phyloP scores from a whole-genome alignment of 1,284 basidiomycete genomes.

The Coniophora puteana region DNA sequence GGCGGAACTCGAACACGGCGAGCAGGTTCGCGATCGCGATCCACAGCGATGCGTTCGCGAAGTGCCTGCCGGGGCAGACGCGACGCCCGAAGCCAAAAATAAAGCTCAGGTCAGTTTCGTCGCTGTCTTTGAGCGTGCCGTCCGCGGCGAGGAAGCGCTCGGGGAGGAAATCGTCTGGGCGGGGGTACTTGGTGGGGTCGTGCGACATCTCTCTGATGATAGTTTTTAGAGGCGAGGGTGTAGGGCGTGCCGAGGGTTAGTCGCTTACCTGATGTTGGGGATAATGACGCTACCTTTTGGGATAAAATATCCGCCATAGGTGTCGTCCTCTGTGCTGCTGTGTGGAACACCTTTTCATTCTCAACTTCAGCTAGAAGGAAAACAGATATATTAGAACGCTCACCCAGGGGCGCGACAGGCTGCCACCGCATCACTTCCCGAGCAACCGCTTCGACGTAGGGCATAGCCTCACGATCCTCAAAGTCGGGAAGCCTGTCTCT shows the following conservation, averaged over 20 bases:
- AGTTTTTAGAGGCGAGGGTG: background rate
- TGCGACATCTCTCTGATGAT: background rate
- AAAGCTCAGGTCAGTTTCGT: conserved; percentile 7
- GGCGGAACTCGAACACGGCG: conserved; percentile 26
- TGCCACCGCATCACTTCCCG: conserved; percentile 29
- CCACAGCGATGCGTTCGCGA: conserved; percentile 28
- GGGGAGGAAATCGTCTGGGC: background rate
- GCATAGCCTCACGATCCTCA: conserved; percentile 21
- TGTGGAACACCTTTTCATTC: background rate
- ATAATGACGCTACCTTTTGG: background rate
- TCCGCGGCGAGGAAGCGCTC: conserved; percentile 1
- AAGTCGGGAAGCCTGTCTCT: conserved; percentile 25
- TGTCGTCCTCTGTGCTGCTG: background rate
- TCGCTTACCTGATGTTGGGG: background rate
- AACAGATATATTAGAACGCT: background rate
- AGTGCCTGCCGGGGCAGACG: conserved; percentile 25
- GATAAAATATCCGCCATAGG: background rate
- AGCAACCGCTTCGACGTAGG: conserved; percentile 29
- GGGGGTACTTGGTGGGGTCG: background rate
- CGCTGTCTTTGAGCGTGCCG: background rate
- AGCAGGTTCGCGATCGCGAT: conserved; percentile 28
- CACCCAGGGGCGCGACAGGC: conserved; percentile 12
- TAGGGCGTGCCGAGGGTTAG: background rate
- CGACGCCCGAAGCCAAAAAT: conserved; percentile 26
- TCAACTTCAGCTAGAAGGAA: background rate